Conservation (phyloP, 2,329 filamentous ascomycete genomes). For the Nothophaeocryptopus gaeumannii region DNA sequence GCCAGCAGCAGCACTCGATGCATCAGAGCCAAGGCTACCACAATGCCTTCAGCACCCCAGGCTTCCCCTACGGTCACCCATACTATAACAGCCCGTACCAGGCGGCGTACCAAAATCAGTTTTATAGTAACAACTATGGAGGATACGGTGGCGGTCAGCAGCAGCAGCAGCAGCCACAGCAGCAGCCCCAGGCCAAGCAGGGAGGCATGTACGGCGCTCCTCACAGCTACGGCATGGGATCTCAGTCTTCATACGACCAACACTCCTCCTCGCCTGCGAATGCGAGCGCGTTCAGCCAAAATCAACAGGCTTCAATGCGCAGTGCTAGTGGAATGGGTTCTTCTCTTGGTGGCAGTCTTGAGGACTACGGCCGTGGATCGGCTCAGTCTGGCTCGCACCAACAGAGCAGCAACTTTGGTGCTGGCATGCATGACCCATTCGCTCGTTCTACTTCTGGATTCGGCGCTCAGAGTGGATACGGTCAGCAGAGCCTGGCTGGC, state of each 20-base stretch:
- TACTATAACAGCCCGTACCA: constrained; percentile 64
- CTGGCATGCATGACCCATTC: constrained; percentile 57
- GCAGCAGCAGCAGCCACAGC: constrained; percentile 50
- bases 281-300: constrained; percentile 50
- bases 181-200: constrained; percentile 39
- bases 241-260: constrained; percentile 57
- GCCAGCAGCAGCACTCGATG: constrained; percentile 30
- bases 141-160: constrained; percentile 49
- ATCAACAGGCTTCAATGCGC: constrained; percentile 41
- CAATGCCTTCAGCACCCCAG: constrained; percentile 49
- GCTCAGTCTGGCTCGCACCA: constrained; percentile 57
- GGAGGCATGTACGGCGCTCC: constrained; percentile 63
- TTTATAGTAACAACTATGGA: constrained; percentile 47
- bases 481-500: constrained; percentile 46
- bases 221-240: constrained; percentile 57
- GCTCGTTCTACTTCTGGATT: constrained; percentile 58
- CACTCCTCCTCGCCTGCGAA: constrained; percentile 64
- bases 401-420: constrained; percentile 50
- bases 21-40: constrained; percentile 39
- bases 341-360: constrained; percentile 47
- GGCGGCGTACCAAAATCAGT: constrained; percentile 62
- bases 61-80: constrained; percentile 60
- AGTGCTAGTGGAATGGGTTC: constrained; percentile 43
- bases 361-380: constrained; percentile 55
- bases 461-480: constrained; percentile 49